phyloP scores from a whole-genome alignment of 2,329 filamentous ascomycete genomes.

The Eutypella sp. region DNA sequence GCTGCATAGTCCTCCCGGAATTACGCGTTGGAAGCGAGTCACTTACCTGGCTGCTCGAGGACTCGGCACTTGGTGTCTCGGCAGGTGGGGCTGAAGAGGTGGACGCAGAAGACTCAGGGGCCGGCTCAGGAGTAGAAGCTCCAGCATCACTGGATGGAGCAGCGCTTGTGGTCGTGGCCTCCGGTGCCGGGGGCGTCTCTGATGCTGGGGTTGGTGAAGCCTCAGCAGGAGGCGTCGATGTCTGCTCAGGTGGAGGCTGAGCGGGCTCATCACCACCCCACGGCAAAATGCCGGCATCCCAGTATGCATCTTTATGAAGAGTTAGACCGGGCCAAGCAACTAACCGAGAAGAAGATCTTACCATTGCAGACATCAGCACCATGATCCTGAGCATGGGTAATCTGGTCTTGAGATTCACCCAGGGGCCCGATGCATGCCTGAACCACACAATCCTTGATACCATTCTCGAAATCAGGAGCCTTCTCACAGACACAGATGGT shows the following conservation, averaged over 20 bases:
- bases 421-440: conserved; percentile 18
- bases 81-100: not conserved
- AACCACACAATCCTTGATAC: conserved; percentile 37
- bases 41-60: not conserved
- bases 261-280: too few relatives aligned
- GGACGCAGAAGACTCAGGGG: not conserved
- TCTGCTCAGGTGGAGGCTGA: not conserved
- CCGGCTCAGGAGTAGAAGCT: not conserved
- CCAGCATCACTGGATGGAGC: not conserved
- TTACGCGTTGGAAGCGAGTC: not conserved
- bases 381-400: conserved; percentile 22
- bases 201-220: not conserved
- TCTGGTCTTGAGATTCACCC: conserved; percentile 21
- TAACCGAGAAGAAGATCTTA: conserved; percentile 11
- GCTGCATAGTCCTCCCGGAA: not conserved
- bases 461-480: conserved; percentile 21
- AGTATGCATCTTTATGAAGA: not conserved
- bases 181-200: too few relatives aligned
- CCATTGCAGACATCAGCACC: conserved; percentile 24
- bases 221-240: not conserved
- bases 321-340: not conserved
- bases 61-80: not conserved
- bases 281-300: too few relatives aligned
- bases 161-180: not conserved
- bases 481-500: conserved; percentile 36